Percentiles rank a stretch among this genome's conserved stretches.
phyloP scores from a whole-genome alignment of 1,284 basidiomycete genomes.

The Serendipita sp. region DNA sequence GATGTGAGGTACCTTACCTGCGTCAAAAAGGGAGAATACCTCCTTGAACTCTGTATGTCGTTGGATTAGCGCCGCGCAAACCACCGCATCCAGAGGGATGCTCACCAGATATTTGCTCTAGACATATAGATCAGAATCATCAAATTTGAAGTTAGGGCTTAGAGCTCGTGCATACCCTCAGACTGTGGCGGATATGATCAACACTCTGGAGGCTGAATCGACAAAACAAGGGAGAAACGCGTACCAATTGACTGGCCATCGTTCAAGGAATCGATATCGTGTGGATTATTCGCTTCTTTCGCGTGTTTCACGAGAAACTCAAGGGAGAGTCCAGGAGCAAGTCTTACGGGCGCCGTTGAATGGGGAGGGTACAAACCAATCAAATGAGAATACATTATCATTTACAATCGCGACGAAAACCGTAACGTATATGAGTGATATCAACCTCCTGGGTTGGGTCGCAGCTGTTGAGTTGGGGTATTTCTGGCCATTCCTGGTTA shows the following conservation, averaged over 20 bases:
- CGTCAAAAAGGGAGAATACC: constrained; percentile 88
- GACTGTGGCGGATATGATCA: constrained; percentile 28
- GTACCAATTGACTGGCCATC: constrained; percentile 59
- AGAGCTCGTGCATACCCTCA: constrained; percentile 36
- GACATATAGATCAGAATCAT: constrained; percentile 11
- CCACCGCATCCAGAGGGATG: constrained; percentile 5
- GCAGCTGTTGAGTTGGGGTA: too few relatives aligned
- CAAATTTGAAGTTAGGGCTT: too few relatives aligned
- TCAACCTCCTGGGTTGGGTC: too few relatives aligned
- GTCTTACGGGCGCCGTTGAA: too few relatives aligned
- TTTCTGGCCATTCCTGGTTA: too few relatives aligned
- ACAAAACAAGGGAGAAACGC: constrained; percentile 19
- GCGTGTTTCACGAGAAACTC: neutral
- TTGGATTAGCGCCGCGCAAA: constrained; percentile 13
- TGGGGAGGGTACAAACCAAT: too few relatives aligned
- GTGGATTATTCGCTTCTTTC: neutral
- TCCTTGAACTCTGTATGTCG: constrained; percentile 59
- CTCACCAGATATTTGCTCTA: constrained; percentile 58
- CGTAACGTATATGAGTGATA: too few relatives aligned
- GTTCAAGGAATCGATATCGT: constrained; percentile 6
- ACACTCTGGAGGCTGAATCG: constrained; percentile 10
- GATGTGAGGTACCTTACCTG: constrained; percentile 47
- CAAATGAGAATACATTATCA: too few relatives aligned
- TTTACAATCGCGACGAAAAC: too few relatives aligned
- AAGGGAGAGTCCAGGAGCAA: too few relatives aligned